Conservation (phyloP, 495 filamentous ascomycete species). For the Daldinia childiae region DNA sequence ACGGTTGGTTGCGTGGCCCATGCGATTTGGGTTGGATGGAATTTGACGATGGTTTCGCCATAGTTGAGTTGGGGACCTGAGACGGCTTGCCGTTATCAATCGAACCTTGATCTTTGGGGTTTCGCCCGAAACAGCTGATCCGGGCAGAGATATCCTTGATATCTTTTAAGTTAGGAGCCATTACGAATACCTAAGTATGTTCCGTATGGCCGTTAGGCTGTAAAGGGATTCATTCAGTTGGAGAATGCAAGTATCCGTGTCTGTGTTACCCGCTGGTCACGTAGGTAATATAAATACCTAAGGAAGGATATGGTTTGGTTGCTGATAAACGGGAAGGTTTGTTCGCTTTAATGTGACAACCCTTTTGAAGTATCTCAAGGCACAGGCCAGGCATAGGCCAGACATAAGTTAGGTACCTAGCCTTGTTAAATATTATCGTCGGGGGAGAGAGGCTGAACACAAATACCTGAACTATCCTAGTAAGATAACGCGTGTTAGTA, state of each 20-base stretch:
- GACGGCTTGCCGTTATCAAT: constrained; percentile 1
- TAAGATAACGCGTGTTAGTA: not conserved
- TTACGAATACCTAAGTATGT: not conserved
- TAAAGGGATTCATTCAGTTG: not conserved
- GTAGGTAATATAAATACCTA: not conserved
- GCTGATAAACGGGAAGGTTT: no score
- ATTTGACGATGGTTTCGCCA: not conserved
- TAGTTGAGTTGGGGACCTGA: not conserved
- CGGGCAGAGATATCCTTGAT: constrained; percentile 27
- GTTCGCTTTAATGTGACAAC: no score
- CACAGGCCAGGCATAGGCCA: no score
- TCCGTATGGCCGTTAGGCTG: not conserved
- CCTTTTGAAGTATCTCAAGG: no score
- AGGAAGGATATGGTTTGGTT: no score
- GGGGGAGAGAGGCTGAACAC: not conserved
- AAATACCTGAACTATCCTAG: not conserved
- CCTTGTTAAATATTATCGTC: no score
- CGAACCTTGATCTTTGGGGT: constrained; percentile 5
- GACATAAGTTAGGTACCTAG: no score
- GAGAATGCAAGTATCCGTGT: not conserved
- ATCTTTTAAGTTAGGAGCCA: constrained; percentile 17
- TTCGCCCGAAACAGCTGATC: not conserved
- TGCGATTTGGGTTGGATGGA: not conserved
- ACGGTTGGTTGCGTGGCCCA: not conserved
- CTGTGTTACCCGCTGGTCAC: not conserved